phyloP scores from a whole-genome alignment of 176 grass and related monocot species.

The Zizania latifolia region DNA sequence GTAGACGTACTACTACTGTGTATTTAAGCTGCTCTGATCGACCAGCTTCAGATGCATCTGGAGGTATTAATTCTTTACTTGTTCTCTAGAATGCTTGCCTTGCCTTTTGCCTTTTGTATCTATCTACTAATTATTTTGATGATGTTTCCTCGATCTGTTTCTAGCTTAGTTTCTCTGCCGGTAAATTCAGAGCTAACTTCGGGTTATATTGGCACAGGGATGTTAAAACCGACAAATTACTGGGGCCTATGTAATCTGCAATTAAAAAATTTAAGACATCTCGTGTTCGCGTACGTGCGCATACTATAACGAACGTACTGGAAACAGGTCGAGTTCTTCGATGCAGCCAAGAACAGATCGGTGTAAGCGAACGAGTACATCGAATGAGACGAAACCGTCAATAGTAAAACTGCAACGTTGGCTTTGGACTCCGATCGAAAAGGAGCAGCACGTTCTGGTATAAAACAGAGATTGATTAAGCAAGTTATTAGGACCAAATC shows the following conservation, averaged over 20 bases:
- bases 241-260: background rate
- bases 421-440: background rate
- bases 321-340: constrained; percentile 3
- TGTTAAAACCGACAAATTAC: background rate
- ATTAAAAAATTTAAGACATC: constrained; percentile 16
- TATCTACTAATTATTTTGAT: background rate
- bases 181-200: background rate
- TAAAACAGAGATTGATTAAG: background rate
- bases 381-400: background rate
- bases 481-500: background rate
- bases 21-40: constrained; percentile 3
- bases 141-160: background rate
- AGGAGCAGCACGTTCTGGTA: too few relatives aligned
- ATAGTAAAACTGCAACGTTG: background rate
- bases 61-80: constrained; percentile 13
- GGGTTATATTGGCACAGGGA: background rate
- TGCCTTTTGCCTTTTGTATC: background rate
- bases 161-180: background rate
- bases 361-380: background rate
- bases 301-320: background rate
- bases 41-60: constrained; percentile 15
- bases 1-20: background rate
- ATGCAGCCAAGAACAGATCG: background rate
- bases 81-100: constrained; percentile 8
- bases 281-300: background rate